Percentiles rank a stretch among this genome's conserved stretches.
Evolutionary conservation across 1,139 yeast genomes (phyloP).

Genomic region (Pichia sp.): DNA sequence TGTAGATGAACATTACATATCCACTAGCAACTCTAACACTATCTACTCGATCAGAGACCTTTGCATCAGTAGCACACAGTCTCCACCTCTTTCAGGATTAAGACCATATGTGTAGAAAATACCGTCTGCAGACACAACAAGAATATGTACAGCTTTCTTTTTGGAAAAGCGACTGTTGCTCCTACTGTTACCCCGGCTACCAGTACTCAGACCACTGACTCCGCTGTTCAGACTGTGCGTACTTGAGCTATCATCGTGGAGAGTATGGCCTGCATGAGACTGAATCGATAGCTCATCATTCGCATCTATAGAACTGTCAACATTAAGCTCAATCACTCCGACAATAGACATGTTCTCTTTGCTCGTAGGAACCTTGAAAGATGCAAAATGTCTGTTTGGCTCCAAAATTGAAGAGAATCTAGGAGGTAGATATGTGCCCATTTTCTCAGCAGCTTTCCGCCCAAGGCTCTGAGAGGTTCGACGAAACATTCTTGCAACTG

Average conservation of each 20-base stretch:
- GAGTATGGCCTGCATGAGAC: slow-evolving; percentile 20
- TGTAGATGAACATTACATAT: too few relatives aligned
- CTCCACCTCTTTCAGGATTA: slow-evolving; percentile 90
- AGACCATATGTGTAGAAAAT: slow-evolving; percentile 78
- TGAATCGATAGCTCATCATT: slow-evolving; percentile 12
- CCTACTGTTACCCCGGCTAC: background rate
- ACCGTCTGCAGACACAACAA: slow-evolving; percentile 87
- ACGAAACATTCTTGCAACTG: slow-evolving; percentile 66
- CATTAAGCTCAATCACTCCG: slow-evolving; percentile 39
- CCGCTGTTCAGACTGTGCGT: slow-evolving; percentile 3
- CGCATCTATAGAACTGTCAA: background rate
- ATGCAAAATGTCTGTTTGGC: slow-evolving; percentile 92
- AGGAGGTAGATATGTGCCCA: slow-evolving; percentile 84
- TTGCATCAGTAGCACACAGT: slow-evolving; percentile 75
- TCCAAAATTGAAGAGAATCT: slow-evolving; percentile 82
- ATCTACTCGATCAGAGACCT: slow-evolving; percentile 22
- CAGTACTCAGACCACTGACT: slow-evolving; percentile 24
- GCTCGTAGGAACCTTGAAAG: slow-evolving; percentile 71
- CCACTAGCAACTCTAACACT: too few relatives aligned
- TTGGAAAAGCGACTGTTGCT: background rate
- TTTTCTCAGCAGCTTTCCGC: slow-evolving; percentile 77
- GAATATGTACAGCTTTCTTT: slow-evolving; percentile 48
- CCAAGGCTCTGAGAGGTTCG: slow-evolving; percentile 49
- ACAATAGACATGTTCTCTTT: slow-evolving; percentile 63
- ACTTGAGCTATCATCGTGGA: slow-evolving; percentile 19